Conservation (phyloP, 2,329 filamentous ascomycete genomes). For the Aspergillus floridensis region DNA sequence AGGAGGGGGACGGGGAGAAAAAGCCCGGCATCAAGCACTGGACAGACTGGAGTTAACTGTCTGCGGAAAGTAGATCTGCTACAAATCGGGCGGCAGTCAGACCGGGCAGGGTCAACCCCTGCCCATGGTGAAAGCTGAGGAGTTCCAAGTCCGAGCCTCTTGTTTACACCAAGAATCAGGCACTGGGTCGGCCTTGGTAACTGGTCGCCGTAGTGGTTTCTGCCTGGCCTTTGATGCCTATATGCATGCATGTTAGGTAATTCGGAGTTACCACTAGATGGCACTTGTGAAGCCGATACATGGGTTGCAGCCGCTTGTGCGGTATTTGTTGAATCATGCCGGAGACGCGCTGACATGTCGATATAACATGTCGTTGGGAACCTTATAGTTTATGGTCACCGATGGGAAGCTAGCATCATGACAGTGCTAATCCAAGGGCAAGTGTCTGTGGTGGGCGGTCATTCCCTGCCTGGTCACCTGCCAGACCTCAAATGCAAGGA, state of each 20-base stretch:
- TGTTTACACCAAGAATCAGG: not conserved
- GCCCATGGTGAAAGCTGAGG: not conserved
- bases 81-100: not conserved
- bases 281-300: not conserved
- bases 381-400: not conserved
- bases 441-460: not conserved
- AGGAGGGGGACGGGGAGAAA: not conserved
- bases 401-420: not conserved
- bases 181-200: no score
- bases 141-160: not conserved
- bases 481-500: conserved; percentile 1
- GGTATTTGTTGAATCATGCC: not conserved
- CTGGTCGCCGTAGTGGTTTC: not conserved
- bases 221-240: not conserved
- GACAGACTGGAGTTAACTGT: no score
- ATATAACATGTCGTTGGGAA: not conserved
- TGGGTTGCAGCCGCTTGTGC: not conserved
- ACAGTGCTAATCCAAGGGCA: conserved; percentile 3
- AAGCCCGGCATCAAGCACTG: no score
- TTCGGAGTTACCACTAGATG: not conserved
- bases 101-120: not conserved
- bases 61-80: not conserved
- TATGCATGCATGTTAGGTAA: conserved; percentile 9
- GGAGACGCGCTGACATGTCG: not conserved
- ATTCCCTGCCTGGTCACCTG: conserved; percentile 4